Evolutionary conservation across 306 rosid genomes (phyloP), one percentile per base, ranked within the genome.

Genomic region (Prunus armeniaca): DNA sequence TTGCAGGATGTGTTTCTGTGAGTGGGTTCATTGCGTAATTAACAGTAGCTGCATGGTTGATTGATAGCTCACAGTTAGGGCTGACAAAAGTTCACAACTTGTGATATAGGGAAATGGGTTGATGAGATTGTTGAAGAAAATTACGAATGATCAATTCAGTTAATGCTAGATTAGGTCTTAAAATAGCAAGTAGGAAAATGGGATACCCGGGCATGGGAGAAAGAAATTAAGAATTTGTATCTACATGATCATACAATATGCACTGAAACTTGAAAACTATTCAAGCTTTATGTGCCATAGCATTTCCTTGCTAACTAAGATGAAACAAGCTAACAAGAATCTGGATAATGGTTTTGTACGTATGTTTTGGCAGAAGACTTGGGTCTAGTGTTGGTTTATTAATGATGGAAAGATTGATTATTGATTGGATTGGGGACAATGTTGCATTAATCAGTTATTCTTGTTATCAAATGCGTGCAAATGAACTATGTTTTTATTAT

Each of bases 281-380:
- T 60, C 19, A 27, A 69, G 62, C 62, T 69, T 18, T 15, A 27
- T 25, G 25, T 27, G 20, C 41, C 30, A 6, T 47, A 50, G 75
- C 28, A 34, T 34, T 12, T n/a, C 47, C 4, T 71, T n/a, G 58
- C 32, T 55, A 34, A 34, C 8, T 13, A 20, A 20, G 28, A 34
- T n/a, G 65, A 12, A 28, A 30, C 12, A 50, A 51, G 65, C 20
- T 54, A 54, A 34, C 14, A 20, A n/a, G 14, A 20, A 34, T 34
- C 51, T 3, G 15, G 66, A 2, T 34, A 9, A 24, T 58, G 32
- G 43, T 2, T 9, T 17, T 73, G 9, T 46, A 38, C 61, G 9
- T 46, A 38, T 65, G 52, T 47, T 15, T 69, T 46, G 15, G 64
- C 77, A 49, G 49, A 63, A 45, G 51, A 60, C 41, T 67, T 76